Evolutionary conservation across 495 filamentous ascomycete genomes (phyloP).

Genomic region (Tuber aestivum): DNA sequence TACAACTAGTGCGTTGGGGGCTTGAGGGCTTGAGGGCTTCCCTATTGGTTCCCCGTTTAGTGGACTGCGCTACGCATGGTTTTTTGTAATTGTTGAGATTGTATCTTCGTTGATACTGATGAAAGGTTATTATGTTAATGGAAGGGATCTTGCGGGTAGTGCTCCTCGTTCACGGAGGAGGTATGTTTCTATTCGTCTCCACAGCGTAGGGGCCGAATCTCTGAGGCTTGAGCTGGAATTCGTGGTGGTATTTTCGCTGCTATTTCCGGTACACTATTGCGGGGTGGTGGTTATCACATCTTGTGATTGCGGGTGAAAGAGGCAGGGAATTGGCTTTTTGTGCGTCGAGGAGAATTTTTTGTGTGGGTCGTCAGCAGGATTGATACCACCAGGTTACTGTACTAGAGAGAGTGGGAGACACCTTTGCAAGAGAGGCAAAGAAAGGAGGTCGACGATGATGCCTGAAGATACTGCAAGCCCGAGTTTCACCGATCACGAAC

Average conservation of each 20-base stretch:
- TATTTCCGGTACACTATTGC: conserved; percentile 7
- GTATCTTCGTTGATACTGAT: no score
- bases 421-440: not conserved
- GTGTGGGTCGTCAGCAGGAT: not conserved
- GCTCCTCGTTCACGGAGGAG: no score
- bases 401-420: not conserved
- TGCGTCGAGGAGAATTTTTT: not conserved
- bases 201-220: conserved; percentile 10
- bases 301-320: not conserved
- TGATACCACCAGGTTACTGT: not conserved
- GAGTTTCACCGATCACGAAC: not conserved
- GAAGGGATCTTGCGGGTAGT: no score
- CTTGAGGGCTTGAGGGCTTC: no score
- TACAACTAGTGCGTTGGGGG: no score
- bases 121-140: no score
- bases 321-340: not conserved
- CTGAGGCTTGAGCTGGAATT: conserved; percentile 13
- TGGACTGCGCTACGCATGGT: no score
- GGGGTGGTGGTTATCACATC: not conserved
- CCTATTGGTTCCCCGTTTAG: no score
- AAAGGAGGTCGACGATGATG: not conserved
- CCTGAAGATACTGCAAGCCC: not conserved
- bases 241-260: conserved; percentile 17
- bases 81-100: no score
- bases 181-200: conserved; percentile 52